Evolutionary conservation across 1,139 yeast genomes (phyloP).

Genomic region (Taiozyma onychis): DNA sequence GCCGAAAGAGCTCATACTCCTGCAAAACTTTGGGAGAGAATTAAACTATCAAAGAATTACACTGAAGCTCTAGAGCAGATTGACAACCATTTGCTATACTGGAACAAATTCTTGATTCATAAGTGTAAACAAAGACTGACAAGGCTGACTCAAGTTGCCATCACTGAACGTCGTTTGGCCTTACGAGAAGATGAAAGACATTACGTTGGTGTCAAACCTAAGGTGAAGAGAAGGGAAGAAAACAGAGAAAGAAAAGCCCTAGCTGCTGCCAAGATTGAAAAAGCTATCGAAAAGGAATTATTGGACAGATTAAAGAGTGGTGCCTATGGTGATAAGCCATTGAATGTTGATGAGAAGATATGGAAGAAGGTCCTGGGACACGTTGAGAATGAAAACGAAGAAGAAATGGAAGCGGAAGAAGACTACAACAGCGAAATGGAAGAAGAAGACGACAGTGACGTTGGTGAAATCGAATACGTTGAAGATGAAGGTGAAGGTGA

Average conservation of each 20-base stretch:
- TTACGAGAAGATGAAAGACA: constrained; percentile 88
- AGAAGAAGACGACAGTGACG: constrained; percentile 58
- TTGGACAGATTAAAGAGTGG: constrained; percentile 94
- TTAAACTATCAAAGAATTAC: constrained; percentile 83
- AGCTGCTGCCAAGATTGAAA: constrained; percentile 94
- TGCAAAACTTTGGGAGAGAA: constrained; percentile 88
- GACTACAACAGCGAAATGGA: constrained; percentile 44
- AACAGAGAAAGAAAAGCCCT: constrained; percentile 94
- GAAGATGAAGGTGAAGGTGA: constrained; percentile 87
- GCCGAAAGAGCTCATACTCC: constrained; percentile 98
- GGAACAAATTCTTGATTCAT: constrained; percentile 89
- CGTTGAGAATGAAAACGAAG: constrained; percentile 59
- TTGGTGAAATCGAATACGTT: constrained; percentile 78
- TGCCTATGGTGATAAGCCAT: constrained; percentile 96
- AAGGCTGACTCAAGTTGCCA: constrained; percentile 89
- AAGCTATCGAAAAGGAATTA: constrained; percentile 91
- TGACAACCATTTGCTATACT: constrained; percentile 79
- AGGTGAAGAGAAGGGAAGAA: constrained; percentile 90
- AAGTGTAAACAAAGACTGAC: constrained; percentile 96
- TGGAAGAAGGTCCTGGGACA: constrained; percentile 91
- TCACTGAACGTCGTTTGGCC: constrained; percentile 93
- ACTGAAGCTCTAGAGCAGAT: constrained; percentile 82
- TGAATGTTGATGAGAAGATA: constrained; percentile 90
- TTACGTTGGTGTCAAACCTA: constrained; percentile 86
- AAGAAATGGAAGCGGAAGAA: constrained; percentile 60